These are phyloP conservation scores for Candida lessepsii DNA, from an alignment of 805 yeast genomes.

Conservation along the genomic window DNA sequence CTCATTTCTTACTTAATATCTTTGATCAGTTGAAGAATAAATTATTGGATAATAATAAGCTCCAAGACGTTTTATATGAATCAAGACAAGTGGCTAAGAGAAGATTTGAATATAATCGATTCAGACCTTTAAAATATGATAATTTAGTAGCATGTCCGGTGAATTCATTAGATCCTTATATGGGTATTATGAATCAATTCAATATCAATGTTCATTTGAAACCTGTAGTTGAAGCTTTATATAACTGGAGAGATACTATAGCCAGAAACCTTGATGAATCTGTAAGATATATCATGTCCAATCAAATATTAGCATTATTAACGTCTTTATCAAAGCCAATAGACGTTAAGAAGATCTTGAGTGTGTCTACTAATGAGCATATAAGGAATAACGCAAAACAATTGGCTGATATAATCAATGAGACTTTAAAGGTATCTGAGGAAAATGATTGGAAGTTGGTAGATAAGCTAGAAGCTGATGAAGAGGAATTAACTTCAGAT, in stretches of 20 bases:
- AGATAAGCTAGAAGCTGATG: slow-evolving; percentile 23
- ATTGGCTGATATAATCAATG: slow-evolving; percentile 56
- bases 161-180: slow-evolving; percentile 66
- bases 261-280: slow-evolving; percentile 86
- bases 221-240: slow-evolving; percentile 58
- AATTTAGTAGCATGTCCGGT: slow-evolving; percentile 47
- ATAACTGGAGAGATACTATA: slow-evolving; percentile 76
- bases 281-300: slow-evolving; percentile 78
- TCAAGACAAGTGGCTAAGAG: slow-evolving; percentile 78
- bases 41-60: slow-evolving; percentile 47
- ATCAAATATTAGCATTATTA: slow-evolving; percentile 66
- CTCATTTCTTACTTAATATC: slow-evolving; percentile 83
- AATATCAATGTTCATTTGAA: slow-evolving; percentile 56
- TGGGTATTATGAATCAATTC: slow-evolving; percentile 57
- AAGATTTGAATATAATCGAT: slow-evolving; percentile 78
- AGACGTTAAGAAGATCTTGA: slow-evolving; percentile 53
- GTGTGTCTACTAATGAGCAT: slow-evolving; percentile 48
- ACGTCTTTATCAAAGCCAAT: slow-evolving; percentile 54
- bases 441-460: slow-evolving; percentile 38
- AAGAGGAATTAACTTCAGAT: slow-evolving; percentile 5
- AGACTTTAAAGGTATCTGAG: slow-evolving; percentile 32
- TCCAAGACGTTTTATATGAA: slow-evolving; percentile 62
- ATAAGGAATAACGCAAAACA: slow-evolving; percentile 58
- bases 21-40: slow-evolving; percentile 70
- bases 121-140: slow-evolving; percentile 41